Conservation (phyloP, 495 filamentous ascomycete species). For the Collariella sp. region DNA sequence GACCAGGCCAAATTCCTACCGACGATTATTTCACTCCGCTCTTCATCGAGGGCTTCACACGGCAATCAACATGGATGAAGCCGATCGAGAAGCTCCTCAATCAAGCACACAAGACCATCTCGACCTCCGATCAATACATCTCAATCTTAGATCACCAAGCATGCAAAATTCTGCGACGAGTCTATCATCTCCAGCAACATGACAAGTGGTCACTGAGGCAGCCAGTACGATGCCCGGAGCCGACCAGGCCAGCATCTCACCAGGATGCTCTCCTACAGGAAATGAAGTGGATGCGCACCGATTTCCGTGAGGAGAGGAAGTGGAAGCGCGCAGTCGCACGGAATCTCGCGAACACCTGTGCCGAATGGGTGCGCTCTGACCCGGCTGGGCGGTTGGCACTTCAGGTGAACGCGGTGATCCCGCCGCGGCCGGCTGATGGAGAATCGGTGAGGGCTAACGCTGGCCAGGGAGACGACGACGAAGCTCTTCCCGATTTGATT, state of each 20-base stretch:
- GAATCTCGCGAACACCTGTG: constrained; percentile 69
- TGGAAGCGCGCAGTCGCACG: constrained; percentile 81
- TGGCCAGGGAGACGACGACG: constrained; percentile 19
- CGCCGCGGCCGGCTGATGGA: constrained; percentile 15
- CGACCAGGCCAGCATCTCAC: constrained; percentile 62
- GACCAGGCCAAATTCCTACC: constrained; percentile 32
- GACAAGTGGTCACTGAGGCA: constrained; percentile 90
- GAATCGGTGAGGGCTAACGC: constrained; percentile 22
- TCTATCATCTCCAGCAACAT: constrained; percentile 80
- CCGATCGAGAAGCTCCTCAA: constrained; percentile 59
- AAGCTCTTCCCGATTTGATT: constrained; percentile 61
- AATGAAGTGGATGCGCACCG: constrained; percentile 94
- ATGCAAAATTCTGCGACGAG: constrained; percentile 68
- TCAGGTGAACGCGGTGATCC: constrained; percentile 52
- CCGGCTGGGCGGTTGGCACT: constrained; percentile 53
- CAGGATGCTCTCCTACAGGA: constrained; percentile 81
- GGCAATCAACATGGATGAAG: constrained; percentile 49
- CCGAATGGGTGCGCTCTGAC: constrained; percentile 62
- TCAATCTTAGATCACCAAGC: constrained; percentile 76
- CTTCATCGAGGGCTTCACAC: constrained; percentile 61
- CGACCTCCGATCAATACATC: constrained; percentile 65
- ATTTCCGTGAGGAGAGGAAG: constrained; percentile 88
- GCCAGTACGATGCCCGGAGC: constrained; percentile 68
- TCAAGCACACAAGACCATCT: constrained; percentile 73
- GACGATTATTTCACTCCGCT: constrained; percentile 77